Evolutionary conservation across 257 asterid genomes (phyloP), one percentile per base, ranked within the genome.

Genomic region (Petunia axillaris): DNA sequence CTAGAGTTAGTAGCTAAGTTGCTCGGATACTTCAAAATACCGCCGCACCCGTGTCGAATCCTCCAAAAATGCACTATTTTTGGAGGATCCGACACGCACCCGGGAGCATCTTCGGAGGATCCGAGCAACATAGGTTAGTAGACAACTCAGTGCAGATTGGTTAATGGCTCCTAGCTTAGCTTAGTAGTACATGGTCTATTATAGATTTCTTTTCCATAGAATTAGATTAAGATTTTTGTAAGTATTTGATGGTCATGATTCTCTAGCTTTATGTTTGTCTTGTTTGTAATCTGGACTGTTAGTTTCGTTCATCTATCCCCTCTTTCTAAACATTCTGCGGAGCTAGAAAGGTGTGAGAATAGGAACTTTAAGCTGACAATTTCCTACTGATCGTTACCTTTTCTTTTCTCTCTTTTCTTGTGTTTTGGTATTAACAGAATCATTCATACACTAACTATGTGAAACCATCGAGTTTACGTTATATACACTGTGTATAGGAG

Each of bases 221-320:
- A 55, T 14, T 57, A 57, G 15, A 57, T 14, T 57, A 57, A 14
- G 62, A 57, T 15, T 57, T 70, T 70, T 70, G 59, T 70, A 70
- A 70, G 43, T 70, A 70, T 46, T 46, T 25, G 60, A 71, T 71
- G 60, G 60, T 71, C 77, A 71, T 48, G 77, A 48, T 70, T 37
- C 3, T 66, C 41, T 70, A 44, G 9, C 16, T 68, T 44, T 68
- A 46, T 70, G 16, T 38, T 64, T 16, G 41, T 2, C 46, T 25
- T 5, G 4, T 16, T 9, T 46, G 44, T 53, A 70, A 70, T 46
- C 43, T n/a, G 52, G 52, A 6, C 35, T 4, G 2, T 55, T 8
- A 55, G 25, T 14, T 52, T 59, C 38, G 5, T 59, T 16, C 11
- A 38, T 59, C 38, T 38, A 59, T 6, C 38, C 62, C 6, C 64